Base-by-base conservation (phyloP, 495 filamentous ascomycete species). In the Penicillium waksmanii region DNA sequence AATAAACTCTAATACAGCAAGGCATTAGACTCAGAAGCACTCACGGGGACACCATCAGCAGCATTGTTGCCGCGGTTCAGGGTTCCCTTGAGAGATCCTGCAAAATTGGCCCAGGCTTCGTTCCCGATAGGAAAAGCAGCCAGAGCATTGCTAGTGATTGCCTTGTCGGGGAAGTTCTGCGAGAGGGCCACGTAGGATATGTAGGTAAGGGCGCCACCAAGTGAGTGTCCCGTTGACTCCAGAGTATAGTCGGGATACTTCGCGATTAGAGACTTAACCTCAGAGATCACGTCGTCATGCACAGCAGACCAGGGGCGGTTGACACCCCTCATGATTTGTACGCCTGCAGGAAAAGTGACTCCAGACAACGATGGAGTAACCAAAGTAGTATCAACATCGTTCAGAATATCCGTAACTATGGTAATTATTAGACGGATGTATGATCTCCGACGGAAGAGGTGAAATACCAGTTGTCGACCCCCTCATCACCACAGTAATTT, bases 111-210 rank as follows among this genome's bases (percentile, higher is more conserved):
- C 63, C 68, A 75, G 3, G 61, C 70, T n/a, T 40, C 36, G 43
- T 73, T 73, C 3, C 72, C 72, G 53, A 75, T 75, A 7, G 72
- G 72, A 21, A 68, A 75, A 3, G 72, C 72, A 59, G 72, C 72
- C 43, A 73, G 38, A 0, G 72, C 70, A 67, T 67, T 70, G 55
- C 72, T 70, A 3, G 60, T 70, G n/a, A 73, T 51, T 15, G 53
- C 9, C 54, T 66, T 72, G 8, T 47, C 59, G 8, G 72, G 72
- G 53, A 75, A 75, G 38, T 73, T 72, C 53, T 71, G 61, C 1
- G 68, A 58, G 23, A 75, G 61, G 3, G 68, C 72, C 17, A 75
- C 66, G 38, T 75, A 73, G 13, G 68, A 72, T 21, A 75, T 62
- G 48, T 72, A 75, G 9, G 72, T 75, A 10, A 73, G 66, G 2